Evolutionary conservation across 805 yeast species (phyloP).

Genomic region (Scheffersomyces spartinae): DNA sequence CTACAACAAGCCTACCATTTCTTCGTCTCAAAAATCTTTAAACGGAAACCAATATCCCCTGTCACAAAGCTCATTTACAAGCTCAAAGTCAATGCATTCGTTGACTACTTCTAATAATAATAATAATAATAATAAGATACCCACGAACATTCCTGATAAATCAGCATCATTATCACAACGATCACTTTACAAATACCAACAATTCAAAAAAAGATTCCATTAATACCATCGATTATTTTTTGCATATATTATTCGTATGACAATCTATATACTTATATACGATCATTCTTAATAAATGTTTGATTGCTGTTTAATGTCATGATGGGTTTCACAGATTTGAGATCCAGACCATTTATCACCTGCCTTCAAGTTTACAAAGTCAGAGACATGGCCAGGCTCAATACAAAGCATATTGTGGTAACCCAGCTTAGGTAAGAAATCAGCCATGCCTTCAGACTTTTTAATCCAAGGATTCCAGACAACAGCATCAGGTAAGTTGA

Average conservation of each 20-base stretch:
- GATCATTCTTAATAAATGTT: constrained; percentile 17
- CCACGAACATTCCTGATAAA: too few species aligned
- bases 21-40: constrained; percentile 27
- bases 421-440: constrained; percentile 79
- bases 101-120: too few species aligned
- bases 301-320: constrained; percentile 51
- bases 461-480: constrained; percentile 98
- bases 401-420: constrained; percentile 84
- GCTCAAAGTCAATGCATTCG: too few species aligned
- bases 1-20: constrained; percentile 28
- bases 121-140: too few species aligned
- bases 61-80: too few species aligned
- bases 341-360: constrained; percentile 68
- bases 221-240: constrained; percentile 3
- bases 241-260: not conserved
- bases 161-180: constrained; percentile 16
- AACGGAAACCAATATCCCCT: too few species aligned
- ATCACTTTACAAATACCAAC: constrained; percentile 18
- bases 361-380: constrained; percentile 51
- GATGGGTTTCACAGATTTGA: constrained; percentile 48
- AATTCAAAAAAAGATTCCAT: constrained; percentile 20
- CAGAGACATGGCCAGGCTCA: constrained; percentile 84
- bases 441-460: constrained; percentile 74
- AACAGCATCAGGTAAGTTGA: constrained; percentile 57
- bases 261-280: not conserved